These are phyloP conservation scores for Acrocalymma vagum DNA, from an alignment of 2,329 filamentous ascomycete species.

Conservation along the genomic window DNA sequence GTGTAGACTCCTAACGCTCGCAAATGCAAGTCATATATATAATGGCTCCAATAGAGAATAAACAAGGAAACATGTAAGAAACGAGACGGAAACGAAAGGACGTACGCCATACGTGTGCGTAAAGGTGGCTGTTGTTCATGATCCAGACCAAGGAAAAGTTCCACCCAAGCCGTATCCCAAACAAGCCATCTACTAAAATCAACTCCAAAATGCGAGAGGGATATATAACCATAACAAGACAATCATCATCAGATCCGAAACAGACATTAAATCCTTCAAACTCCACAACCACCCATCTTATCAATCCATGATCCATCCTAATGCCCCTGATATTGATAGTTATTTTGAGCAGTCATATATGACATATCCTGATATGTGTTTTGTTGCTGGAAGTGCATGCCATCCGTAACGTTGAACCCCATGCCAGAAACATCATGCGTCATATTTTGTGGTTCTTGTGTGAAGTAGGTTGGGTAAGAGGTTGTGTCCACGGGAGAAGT, in stretches of 20 bases:
- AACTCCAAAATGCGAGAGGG: slow-evolving; percentile 20
- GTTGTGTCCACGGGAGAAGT: slow-evolving; percentile 46
- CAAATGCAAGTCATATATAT: too few species aligned
- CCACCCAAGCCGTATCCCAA: neutral
- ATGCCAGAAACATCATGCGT: slow-evolving; percentile 29
- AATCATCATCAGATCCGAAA: slow-evolving; percentile 7
- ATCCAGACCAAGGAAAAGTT: neutral
- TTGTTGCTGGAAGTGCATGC: slow-evolving; percentile 40
- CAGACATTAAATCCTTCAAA: slow-evolving; percentile 1
- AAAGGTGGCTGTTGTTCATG: slow-evolving; percentile 9
- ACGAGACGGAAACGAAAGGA: slow-evolving; percentile 8
- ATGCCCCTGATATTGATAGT: slow-evolving; percentile 40
- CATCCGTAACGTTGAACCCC: slow-evolving; percentile 33
- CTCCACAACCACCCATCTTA: slow-evolving; percentile 12
- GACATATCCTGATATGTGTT: slow-evolving; percentile 42
- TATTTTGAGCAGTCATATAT: slow-evolving; percentile 40
- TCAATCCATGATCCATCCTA: slow-evolving; percentile 16
- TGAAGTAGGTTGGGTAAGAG: slow-evolving; percentile 42
- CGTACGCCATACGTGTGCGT: slow-evolving; percentile 15
- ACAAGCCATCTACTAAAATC: slow-evolving; percentile 1
- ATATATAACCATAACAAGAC: slow-evolving; percentile 23
- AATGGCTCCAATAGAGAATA: too few species aligned
- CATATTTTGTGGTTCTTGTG: slow-evolving; percentile 39
- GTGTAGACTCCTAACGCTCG: too few species aligned
- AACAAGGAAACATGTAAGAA: too few species aligned